These are phyloP conservation scores for Chalciporus piperatus DNA, from an alignment of 768 basidiomycete species.

Conservation along the genomic window DNA sequence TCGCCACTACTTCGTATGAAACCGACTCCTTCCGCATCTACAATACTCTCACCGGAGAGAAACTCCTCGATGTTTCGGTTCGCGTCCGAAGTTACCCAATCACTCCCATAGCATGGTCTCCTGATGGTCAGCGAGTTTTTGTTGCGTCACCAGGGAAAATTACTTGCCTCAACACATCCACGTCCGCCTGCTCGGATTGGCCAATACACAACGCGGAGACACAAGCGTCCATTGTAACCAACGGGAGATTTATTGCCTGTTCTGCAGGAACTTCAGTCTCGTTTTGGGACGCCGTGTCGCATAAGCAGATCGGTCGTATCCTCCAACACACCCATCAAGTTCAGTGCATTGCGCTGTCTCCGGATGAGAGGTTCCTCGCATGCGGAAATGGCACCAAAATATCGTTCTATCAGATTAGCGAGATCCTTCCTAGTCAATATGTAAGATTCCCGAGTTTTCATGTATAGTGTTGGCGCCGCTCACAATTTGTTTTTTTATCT, in stretches of 20 bases:
- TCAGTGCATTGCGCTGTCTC: background rate
- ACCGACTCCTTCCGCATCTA: background rate
- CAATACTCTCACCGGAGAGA: constrained; percentile 1
- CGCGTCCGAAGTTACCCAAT: too few relatives aligned
- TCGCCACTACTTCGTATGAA: background rate
- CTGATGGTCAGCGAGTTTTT: too few relatives aligned
- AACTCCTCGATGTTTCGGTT: too few relatives aligned
- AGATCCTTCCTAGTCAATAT: constrained; percentile 3
- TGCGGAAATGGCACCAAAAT: background rate
- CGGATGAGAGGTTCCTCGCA: background rate
- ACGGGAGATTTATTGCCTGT: background rate
- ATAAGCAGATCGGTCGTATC: background rate
- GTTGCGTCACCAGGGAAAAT: too few relatives aligned
- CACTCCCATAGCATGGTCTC: too few relatives aligned
- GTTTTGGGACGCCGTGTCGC: background rate
- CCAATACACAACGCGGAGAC: too few relatives aligned
- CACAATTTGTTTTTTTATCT: too few relatives aligned
- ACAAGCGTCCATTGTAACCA: background rate
- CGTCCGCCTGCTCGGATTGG: too few relatives aligned
- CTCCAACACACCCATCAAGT: background rate
- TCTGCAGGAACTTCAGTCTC: background rate
- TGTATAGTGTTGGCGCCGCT: too few relatives aligned
- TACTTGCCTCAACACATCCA: too few relatives aligned
- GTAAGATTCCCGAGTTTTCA: background rate
- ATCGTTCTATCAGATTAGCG: background rate